Evolutionary conservation across 163 green algal species (phyloP), one percentile per base, ranked within the genome.

Genomic region (Coccomyxa subellipsoidea): DNA sequence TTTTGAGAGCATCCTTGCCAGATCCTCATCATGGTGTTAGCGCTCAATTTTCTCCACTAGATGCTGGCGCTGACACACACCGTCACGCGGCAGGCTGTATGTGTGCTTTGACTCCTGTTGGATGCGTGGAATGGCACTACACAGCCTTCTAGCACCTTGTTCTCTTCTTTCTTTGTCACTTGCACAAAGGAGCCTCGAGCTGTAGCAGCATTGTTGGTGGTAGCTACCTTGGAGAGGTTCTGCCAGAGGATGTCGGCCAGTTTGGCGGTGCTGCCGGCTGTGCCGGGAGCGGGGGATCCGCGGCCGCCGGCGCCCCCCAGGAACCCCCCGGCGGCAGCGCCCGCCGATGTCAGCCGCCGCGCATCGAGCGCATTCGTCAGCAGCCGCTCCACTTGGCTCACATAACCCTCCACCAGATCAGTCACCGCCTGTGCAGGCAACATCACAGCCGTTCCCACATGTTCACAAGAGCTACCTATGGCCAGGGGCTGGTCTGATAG

Each of bases 301-400:
- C 35, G 69, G 27, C 38, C 75, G 4, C 70, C 72, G 37, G 40
- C 70, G 7, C 34, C 39, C 7, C 54, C 81, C 54, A 78, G 79
- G 77, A 84, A 54, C n/a, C 80, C 84, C 69, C 78, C 75, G n/a
- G 39, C 54, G 29, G 27, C 75, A 31, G 59, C 70, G 35, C 34
- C 53, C 72, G 54, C 85, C 54, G 82, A 80, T 15, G 82, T 70
- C n/a, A 92, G 80, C 83, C 92, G 93, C n/a, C 83, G 81, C 25
- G 91, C 69, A 79, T 95, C 91, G 76, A 95, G 84, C 10, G 89
- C 89, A 10, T 82, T 83, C 0, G 80, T 76, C 29, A 93, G 77
- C 18, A 70, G 75, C 32, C 10, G 29, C 15, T 84, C 81, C 54
- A 89, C 53, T n/a, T 85, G 40, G 25, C 36, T 38, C 37, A 84